These are phyloP conservation scores for Paraurostyla sp. DNA, from an alignment of 73 alveolate species.

Conservation along the genomic window DNA sequence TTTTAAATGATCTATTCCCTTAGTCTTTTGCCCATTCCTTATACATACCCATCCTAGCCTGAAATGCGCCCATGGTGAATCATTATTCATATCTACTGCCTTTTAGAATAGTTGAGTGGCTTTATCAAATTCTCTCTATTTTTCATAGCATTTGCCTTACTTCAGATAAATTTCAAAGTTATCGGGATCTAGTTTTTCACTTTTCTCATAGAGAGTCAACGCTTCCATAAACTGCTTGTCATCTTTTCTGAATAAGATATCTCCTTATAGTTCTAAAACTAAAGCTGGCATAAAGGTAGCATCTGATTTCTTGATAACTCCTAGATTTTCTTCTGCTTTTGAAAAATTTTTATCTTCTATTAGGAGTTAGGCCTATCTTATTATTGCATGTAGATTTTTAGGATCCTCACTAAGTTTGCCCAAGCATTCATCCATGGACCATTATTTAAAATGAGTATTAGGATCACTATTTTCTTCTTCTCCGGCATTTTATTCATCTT, in stretches of 20 bases:
- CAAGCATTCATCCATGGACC: conserved; percentile 71
- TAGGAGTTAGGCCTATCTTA: conserved; percentile 48
- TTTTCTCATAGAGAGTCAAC: conserved; percentile 58
- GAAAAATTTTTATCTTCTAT: conserved; percentile 38
- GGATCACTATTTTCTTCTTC: conserved; percentile 48
- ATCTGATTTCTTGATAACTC: conserved; percentile 18
- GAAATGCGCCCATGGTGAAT: conserved; percentile 77
- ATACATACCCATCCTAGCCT: conserved; percentile 89
- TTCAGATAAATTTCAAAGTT: conserved; percentile 72
- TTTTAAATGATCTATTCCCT: conserved; percentile 84
- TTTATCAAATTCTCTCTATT: conserved; percentile 75
- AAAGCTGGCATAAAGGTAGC: conserved; percentile 57
- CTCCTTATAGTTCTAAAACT: conserved; percentile 64
- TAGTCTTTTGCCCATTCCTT: conserved; percentile 66
- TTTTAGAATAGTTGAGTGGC: conserved; percentile 75
- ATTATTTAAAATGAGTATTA: neutral
- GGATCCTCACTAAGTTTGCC: conserved; percentile 36
- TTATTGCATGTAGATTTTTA: conserved; percentile 46
- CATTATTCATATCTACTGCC: conserved; percentile 76
- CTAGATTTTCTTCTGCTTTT: conserved; percentile 33
- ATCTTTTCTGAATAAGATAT: conserved; percentile 34
- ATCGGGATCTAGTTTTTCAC: conserved; percentile 55
- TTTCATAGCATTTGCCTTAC: conserved; percentile 87
- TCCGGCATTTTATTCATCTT: neutral
- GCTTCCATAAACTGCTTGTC: conserved; percentile 64